Percentiles rank a stretch among this genome's conserved stretches.
phyloP scores from a whole-genome alignment of 2,329 filamentous ascomycete species.

The Harringtonia aguacate region DNA sequence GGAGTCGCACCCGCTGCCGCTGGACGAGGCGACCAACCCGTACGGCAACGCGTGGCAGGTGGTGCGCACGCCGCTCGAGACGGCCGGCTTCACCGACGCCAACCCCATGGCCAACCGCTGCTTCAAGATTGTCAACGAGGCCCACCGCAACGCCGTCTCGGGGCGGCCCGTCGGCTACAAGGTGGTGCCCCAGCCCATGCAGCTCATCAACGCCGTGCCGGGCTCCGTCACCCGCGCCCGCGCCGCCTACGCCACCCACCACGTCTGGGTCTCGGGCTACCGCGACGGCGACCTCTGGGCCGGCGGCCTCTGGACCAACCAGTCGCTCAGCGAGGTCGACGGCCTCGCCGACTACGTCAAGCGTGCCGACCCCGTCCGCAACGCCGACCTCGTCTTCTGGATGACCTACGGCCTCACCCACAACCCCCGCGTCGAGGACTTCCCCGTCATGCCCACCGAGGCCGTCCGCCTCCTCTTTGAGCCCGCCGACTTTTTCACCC shows the following conservation, averaged over 20 bases:
- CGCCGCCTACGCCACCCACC: constrained; percentile 29
- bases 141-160: constrained; percentile 27
- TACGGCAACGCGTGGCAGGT: constrained; percentile 32
- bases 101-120: constrained; percentile 37
- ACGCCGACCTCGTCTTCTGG: constrained; percentile 34
- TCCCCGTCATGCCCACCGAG: constrained; percentile 58
- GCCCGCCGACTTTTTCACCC: constrained; percentile 41
- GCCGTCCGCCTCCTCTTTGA: constrained; percentile 37
- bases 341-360: constrained; percentile 25
- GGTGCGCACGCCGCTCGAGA: constrained; percentile 26
- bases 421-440: constrained; percentile 54
- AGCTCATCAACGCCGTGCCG: constrained; percentile 27
- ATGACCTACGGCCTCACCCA: constrained; percentile 51
- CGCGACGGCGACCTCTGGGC: constrained; percentile 31
- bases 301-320: constrained; percentile 30
- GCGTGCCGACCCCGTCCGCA: constrained; percentile 16
- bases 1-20: constrained; percentile 29
- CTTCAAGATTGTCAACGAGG: constrained; percentile 37
- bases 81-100: constrained; percentile 31
- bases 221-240: constrained; percentile 26
- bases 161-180: constrained; percentile 34
- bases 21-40: constrained; percentile 29
- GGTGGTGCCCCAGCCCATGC: constrained; percentile 32
- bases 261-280: constrained; percentile 33
- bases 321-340: constrained; percentile 27